Evolutionary conservation across 176 grass and related monocot species (phyloP).

Genomic region (Rhipidocladum racemiflorum): DNA sequence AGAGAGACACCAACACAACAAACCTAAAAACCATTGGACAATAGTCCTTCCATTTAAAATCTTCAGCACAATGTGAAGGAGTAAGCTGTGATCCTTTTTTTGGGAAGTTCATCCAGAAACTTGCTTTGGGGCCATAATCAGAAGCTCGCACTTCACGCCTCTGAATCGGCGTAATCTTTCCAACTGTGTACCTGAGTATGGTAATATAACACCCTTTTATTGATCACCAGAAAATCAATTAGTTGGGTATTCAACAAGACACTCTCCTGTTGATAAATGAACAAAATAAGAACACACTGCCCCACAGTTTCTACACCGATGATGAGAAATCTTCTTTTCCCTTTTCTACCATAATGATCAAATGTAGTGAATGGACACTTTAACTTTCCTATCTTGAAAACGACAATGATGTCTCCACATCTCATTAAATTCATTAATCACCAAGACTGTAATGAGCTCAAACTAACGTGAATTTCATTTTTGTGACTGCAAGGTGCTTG

Average conservation of each 20-base stretch:
- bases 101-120: constrained; percentile 71
- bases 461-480: too few relatives aligned
- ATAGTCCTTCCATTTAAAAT: constrained; percentile 79
- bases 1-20: not conserved
- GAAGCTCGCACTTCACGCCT: constrained; percentile 48
- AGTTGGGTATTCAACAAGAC: not conserved
- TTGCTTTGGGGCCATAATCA: constrained; percentile 55
- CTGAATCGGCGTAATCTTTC: constrained; percentile 70
- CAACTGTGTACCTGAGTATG: constrained; percentile 57
- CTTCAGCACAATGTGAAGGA: constrained; percentile 49
- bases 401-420: too few relatives aligned
- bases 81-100: constrained; percentile 51
- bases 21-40: constrained; percentile 69
- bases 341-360: not conserved
- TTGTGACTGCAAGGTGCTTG: too few relatives aligned
- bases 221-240: not conserved
- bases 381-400: too few relatives aligned
- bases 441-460: too few relatives aligned
- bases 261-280: not conserved
- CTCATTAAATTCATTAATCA: too few relatives aligned
- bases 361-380: not conserved
- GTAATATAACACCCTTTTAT: not conserved
- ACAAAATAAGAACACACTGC: not conserved
- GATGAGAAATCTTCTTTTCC: not conserved
- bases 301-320: not conserved